A percentile compares a stretch with the other conserved stretches of the same genome.
These are phyloP conservation scores for Sporothrix pseudoabietina DNA, from an alignment of 2,329 filamentous ascomycete species.

Conservation along the genomic window DNA sequence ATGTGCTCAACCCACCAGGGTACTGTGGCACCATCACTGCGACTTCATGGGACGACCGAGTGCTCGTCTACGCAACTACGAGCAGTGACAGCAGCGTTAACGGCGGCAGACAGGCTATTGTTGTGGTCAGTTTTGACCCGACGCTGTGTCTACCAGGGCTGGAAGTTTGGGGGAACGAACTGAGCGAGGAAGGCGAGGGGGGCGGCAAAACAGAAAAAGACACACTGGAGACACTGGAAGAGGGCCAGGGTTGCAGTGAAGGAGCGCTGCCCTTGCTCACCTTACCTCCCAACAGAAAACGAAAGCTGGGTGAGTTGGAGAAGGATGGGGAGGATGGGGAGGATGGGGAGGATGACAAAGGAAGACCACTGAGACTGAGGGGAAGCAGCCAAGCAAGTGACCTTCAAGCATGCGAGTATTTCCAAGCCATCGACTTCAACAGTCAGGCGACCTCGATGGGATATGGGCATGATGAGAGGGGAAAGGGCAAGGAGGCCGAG, in stretches of 20 bases:
- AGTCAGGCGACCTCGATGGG: constrained; percentile 2
- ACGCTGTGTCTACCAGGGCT: constrained; percentile 26
- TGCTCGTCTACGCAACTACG: constrained; percentile 50
- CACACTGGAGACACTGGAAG: neutral
- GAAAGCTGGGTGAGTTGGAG: neutral
- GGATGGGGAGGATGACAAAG: neutral
- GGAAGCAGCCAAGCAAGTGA: neutral
- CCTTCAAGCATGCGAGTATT: neutral
- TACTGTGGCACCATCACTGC: constrained; percentile 46
- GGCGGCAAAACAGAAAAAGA: neutral
- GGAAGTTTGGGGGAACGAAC: constrained; percentile 19
- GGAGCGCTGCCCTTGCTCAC: neutral
- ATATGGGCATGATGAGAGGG: neutral
- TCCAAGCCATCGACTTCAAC: neutral
- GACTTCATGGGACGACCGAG: constrained; percentile 49
- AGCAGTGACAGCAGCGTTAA: constrained; percentile 32
- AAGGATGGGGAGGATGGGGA: neutral
- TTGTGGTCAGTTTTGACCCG: constrained; percentile 51
- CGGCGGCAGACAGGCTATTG: constrained; percentile 40
- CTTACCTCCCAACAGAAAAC: neutral
- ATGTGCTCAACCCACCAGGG: constrained; percentile 46
- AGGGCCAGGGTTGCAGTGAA: neutral
- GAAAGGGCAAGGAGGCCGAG: neutral
- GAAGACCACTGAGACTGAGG: neutral
- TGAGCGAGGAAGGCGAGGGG: neutral